Base-by-base conservation (phyloP, 192 early-diverging fungal species). In the Coemansia sp. region DNA sequence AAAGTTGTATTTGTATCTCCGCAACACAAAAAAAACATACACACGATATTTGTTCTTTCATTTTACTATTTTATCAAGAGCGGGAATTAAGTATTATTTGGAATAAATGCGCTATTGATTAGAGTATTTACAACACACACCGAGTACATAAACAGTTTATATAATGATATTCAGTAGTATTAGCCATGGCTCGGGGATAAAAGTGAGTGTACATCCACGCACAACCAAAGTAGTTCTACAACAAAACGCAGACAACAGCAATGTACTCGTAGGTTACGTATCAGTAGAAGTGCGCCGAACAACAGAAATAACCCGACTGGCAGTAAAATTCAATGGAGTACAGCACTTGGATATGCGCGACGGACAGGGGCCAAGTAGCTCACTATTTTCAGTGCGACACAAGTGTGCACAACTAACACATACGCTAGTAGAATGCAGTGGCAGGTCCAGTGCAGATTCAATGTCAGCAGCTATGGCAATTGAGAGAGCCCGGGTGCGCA, bases 331-430 rank as follows among this genome's bases (percentile, higher is more conserved):
- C 6, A 58, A 27, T 21, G 77, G 77, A 33, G 55, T 20, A 6
- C 72, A 74, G 65, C 61, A 57, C 14, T 57, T 80, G 54, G 72
- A 74, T 33, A 59, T 70, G 61, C 72, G 72, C 17, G 60, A 57
- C 30, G 77, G 77, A 22, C 33, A 71, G 29, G 77, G 77, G 0
- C 77, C 77, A 22, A 80, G 77, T 51, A 56, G 65, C 39, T 42
- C 65, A 2, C 31, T 56, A 5, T 60, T 66, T 24, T 71, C 64
- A 9, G 46, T 75, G 11, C 52, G 62, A 14, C 39, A 39, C 32
- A 21, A 30, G 9, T 74, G 69, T 59, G 60, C 68, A 4, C 66
- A 71, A 50, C 19, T 80, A 20, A 33, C 30, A 0, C 72, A 80
- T 23, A 55, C 54, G 32, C 53, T 80, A 6, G 67, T 65, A 3